Evolutionary conservation across 1,284 basidiomycete genomes (phyloP).

Genomic region (Salmacisia buchloeana): DNA sequence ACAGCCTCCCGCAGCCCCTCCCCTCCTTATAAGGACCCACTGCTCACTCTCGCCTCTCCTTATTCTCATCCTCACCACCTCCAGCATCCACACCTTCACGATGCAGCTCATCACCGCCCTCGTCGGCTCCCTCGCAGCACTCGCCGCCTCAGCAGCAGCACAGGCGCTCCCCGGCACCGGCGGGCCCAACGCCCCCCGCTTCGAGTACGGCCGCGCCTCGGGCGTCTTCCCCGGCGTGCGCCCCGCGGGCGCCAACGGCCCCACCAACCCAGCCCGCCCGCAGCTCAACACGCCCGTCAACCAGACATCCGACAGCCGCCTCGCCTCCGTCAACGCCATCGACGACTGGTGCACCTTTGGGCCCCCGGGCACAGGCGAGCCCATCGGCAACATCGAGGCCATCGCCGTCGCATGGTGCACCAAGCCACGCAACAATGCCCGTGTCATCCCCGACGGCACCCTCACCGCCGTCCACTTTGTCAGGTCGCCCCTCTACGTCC

Average conservation of each 20-base stretch:
- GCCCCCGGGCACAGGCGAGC: slow-evolving; percentile 51
- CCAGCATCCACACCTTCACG: not conserved
- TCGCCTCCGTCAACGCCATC: slow-evolving; percentile 44
- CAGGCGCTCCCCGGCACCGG: not conserved
- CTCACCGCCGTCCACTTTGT: slow-evolving; percentile 48
- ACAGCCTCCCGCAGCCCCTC: too few relatives aligned
- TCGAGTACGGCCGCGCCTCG: slow-evolving; percentile 38
- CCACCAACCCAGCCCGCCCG: slow-evolving; percentile 42
- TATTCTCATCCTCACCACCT: not conserved
- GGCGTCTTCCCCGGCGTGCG: slow-evolving; percentile 36
- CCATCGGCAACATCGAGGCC: slow-evolving; percentile 64
- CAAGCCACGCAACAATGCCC: slow-evolving; percentile 51
- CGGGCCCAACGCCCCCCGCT: slow-evolving; percentile 65
- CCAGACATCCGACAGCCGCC: slow-evolving; percentile 43
- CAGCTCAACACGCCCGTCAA: slow-evolving; percentile 44
- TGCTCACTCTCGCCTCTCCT: slow-evolving; percentile 13
- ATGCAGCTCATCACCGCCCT: slow-evolving; percentile 16
- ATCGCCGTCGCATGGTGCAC: slow-evolving; percentile 71
- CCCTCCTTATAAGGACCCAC: slow-evolving; percentile 16
- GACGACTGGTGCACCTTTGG: slow-evolving; percentile 51
- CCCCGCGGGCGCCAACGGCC: slow-evolving; percentile 27
- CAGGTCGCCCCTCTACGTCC: slow-evolving; percentile 52
- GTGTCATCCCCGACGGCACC: slow-evolving; percentile 50
- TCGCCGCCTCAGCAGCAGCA: slow-evolving; percentile 14
- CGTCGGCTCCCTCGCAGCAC: slow-evolving; percentile 16